Evolutionary conservation across 495 filamentous ascomycete species (phyloP).

Genomic region (Neurospora discreta): DNA sequence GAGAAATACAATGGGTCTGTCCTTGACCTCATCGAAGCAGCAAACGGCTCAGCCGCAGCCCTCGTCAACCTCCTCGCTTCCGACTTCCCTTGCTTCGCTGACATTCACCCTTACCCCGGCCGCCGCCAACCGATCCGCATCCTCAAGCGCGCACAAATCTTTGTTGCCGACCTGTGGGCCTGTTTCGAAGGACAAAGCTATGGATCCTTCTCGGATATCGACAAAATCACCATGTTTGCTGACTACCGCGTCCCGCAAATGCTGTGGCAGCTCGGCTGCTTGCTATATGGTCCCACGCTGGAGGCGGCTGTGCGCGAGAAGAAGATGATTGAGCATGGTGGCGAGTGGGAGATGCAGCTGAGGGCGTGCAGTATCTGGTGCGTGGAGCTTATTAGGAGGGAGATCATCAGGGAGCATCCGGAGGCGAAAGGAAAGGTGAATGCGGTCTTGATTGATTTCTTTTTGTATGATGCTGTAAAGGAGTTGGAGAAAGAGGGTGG

Average conservation of each 20-base stretch:
- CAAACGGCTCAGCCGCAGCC: slow-evolving; percentile 66
- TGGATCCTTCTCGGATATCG: slow-evolving; percentile 82
- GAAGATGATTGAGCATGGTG: slow-evolving; percentile 56
- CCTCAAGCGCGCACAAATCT: slow-evolving; percentile 88
- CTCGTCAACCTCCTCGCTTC: slow-evolving; percentile 73
- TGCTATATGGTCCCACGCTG: slow-evolving; percentile 72
- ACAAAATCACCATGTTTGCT: slow-evolving; percentile 96
- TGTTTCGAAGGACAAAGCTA: slow-evolving; percentile 74
- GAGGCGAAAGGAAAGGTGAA: slow-evolving; percentile 52
- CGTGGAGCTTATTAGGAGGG: slow-evolving; percentile 76
- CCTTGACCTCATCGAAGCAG: slow-evolving; percentile 59
- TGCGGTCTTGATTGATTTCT: slow-evolving; percentile 91
- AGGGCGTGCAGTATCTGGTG: slow-evolving; percentile 86
- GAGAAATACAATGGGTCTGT: slow-evolving; percentile 75
- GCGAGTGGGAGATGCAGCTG: slow-evolving; percentile 77
- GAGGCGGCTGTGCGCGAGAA: slow-evolving; percentile 53
- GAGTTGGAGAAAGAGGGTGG: slow-evolving; percentile 51
- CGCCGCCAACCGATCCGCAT: slow-evolving; percentile 60
- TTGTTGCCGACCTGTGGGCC: slow-evolving; percentile 92
- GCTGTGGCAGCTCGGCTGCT: slow-evolving; percentile 68
- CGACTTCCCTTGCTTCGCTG: slow-evolving; percentile 77
- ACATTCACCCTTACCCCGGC: slow-evolving; percentile 62
- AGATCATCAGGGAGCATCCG: slow-evolving; percentile 65
- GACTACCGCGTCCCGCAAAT: slow-evolving; percentile 97
- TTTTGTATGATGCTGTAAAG: slow-evolving; percentile 90